These are phyloP conservation scores for Gnomoniopsis smithogilvyi DNA, from an alignment of 2,329 filamentous ascomycete genomes.

Conservation along the genomic window DNA sequence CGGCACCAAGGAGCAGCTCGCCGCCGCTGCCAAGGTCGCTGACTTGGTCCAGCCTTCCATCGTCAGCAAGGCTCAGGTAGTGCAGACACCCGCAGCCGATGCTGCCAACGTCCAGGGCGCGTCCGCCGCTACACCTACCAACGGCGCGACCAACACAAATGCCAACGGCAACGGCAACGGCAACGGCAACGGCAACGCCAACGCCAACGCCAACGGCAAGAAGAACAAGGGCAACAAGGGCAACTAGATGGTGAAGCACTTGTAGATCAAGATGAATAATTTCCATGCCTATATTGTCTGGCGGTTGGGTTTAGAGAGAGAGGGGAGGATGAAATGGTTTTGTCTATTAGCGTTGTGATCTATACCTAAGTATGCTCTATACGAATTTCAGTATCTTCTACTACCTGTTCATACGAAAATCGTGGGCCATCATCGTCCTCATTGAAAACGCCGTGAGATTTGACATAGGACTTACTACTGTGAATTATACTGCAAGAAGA, in stretches of 20 bases:
- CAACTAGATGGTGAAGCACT: not conserved
- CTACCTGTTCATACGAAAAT: not conserved
- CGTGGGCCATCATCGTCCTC: not conserved
- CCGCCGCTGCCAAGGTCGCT: not conserved
- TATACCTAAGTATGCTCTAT: not conserved
- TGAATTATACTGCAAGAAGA: too few species aligned
- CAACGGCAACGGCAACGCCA: not conserved
- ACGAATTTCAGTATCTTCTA: not conserved
- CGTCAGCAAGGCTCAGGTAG: conserved; percentile 8
- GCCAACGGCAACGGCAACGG: not conserved
- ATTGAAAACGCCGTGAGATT: not conserved
- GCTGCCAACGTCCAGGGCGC: not conserved
- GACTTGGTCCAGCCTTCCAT: not conserved
- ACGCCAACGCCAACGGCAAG: not conserved
- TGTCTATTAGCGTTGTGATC: not conserved
- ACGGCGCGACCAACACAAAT: not conserved
- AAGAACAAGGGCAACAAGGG: not conserved
- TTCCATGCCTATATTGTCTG: not conserved
- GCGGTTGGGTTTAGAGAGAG: not conserved
- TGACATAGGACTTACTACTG: not conserved
- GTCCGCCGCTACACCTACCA: not conserved
- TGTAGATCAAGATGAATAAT: not conserved
- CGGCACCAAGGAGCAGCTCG: conserved; percentile 28
- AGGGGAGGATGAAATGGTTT: not conserved
- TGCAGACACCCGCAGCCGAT: conserved; percentile 11